Evolutionary conservation across 176 grass and related monocot species (phyloP).

Genomic region (Oryza glaberrima): DNA sequence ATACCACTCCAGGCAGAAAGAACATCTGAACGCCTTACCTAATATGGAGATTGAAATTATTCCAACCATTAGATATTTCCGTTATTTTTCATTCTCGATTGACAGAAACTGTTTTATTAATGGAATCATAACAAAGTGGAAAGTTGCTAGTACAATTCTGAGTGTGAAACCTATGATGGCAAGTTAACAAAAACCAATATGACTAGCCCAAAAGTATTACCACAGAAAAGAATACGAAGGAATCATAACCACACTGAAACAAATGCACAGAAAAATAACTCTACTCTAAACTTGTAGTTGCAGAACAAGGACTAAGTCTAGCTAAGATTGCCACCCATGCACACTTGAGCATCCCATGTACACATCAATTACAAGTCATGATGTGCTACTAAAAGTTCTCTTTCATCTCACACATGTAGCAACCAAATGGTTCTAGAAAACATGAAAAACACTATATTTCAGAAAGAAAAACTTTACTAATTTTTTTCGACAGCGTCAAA

Average conservation of each 20-base stretch:
- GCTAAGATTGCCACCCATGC: not conserved
- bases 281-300: not conserved
- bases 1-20: conserved; percentile 99
- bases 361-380: not conserved
- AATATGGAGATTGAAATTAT: conserved; percentile 31
- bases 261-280: conserved; percentile 2
- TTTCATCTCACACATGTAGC: not conserved
- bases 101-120: not conserved
- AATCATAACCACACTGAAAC: not conserved
- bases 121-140: not conserved
- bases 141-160: conserved; percentile 11
- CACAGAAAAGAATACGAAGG: not conserved
- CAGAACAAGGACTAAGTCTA: not conserved
- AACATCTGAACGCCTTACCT: conserved; percentile 96
- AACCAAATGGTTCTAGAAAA: not conserved
- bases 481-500: not conserved
- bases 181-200: not conserved
- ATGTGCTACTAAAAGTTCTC: too few species aligned
- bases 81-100: not conserved
- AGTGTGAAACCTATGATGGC: not conserved
- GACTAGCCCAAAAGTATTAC: not conserved
- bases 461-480: not conserved
- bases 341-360: not conserved
- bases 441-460: not conserved
- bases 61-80: not conserved